Percentiles rank a stretch among this genome's conserved stretches.
Evolutionary conservation across 148 eudicot species (phyloP).

Genomic region (Cornus kousa): DNA sequence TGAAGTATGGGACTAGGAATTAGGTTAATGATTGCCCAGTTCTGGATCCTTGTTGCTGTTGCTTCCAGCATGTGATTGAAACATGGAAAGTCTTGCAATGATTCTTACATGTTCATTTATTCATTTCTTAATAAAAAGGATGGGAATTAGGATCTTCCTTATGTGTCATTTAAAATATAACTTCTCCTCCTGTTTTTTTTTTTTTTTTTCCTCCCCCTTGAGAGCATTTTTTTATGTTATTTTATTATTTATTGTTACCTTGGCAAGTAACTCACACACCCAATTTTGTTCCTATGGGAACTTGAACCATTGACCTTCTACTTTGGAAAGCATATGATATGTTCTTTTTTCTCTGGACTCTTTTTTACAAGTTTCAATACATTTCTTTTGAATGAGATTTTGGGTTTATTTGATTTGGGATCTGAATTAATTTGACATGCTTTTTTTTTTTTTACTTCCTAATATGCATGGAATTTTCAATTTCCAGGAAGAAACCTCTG

Average conservation of each 20-base stretch:
- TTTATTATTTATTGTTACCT: no score
- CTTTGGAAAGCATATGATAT: no score
- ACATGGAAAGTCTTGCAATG: neutral
- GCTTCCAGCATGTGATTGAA: neutral
- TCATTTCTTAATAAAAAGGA: neutral
- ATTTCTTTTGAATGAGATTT: neutral
- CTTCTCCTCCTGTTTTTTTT: neutral
- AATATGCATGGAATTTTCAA: neutral
- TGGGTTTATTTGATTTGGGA: neutral
- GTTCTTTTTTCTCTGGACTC: no score
- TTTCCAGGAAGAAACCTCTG: conserved; percentile 16
- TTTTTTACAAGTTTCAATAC: neutral
- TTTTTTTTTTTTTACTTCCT: neutral
- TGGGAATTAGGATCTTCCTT: neutral
- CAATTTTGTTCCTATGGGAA: no score
- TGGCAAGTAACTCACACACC: no score
- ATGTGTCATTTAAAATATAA: neutral
- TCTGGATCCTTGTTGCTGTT: neutral
- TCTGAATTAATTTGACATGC: neutral
- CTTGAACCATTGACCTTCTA: no score
- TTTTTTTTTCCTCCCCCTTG: neutral
- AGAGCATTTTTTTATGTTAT: no score
- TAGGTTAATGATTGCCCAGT: neutral
- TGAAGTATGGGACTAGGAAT: neutral
- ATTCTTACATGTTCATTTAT: neutral